Evolutionary conservation across 352 stramenopile genomes (phyloP).

Genomic region (Globisporangium camurandrum): DNA sequence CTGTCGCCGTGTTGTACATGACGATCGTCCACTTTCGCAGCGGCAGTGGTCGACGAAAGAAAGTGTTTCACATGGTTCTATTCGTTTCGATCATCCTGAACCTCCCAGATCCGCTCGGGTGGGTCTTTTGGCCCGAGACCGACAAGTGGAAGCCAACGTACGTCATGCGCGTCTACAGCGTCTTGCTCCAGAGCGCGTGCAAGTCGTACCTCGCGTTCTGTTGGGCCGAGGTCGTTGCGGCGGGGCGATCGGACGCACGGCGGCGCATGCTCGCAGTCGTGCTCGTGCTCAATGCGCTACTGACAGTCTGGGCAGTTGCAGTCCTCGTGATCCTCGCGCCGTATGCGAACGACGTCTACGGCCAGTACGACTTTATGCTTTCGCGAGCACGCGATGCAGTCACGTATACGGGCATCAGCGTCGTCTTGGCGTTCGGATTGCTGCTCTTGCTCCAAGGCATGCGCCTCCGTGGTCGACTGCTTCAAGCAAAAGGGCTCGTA

Average conservation of each 20-base stretch:
- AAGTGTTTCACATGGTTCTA: slow-evolving; percentile 67
- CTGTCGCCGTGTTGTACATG: slow-evolving; percentile 55
- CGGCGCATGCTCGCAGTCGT: slow-evolving; percentile 48
- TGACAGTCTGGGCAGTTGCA: slow-evolving; percentile 52
- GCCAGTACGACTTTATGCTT: slow-evolving; percentile 59
- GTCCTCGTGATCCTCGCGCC: slow-evolving; percentile 41
- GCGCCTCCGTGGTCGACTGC: slow-evolving; percentile 56
- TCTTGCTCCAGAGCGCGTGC: slow-evolving; percentile 68
- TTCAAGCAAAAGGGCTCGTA: slow-evolving; percentile 65
- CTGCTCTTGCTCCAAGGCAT: slow-evolving; percentile 71
- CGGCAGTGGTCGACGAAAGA: slow-evolving; percentile 45
- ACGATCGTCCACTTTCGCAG: slow-evolving; percentile 48
- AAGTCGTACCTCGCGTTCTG: slow-evolving; percentile 77
- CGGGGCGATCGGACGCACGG: slow-evolving; percentile 50
- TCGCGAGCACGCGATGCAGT: slow-evolving; percentile 41
- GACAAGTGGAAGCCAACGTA: slow-evolving; percentile 63
- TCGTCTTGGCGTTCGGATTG: slow-evolving; percentile 60
- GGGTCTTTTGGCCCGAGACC: slow-evolving; percentile 47
- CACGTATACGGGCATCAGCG: slow-evolving; percentile 43
- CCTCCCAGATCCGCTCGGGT: slow-evolving; percentile 52
- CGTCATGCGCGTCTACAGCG: slow-evolving; percentile 49
- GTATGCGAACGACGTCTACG: slow-evolving; percentile 49
- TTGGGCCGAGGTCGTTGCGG: slow-evolving; percentile 77
- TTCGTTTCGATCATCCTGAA: slow-evolving; percentile 57
- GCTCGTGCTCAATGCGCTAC: slow-evolving; percentile 41